A percentile compares a stretch with the other conserved stretches of the same genome.
Evolutionary conservation across 148 eudicot species (phyloP).

Genomic region (Dysphania ambrosioides): DNA sequence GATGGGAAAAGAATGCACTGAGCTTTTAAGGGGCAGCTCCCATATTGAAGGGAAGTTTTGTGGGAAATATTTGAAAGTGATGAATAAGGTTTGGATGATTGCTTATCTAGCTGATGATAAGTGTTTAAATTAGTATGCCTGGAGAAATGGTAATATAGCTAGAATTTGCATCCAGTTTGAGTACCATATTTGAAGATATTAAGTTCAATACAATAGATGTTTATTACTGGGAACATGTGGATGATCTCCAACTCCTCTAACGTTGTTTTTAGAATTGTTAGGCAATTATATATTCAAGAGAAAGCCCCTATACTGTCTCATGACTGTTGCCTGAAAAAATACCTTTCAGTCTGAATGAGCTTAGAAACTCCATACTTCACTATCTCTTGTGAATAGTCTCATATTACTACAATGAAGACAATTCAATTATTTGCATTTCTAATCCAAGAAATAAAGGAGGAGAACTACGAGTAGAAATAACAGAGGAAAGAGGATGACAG

Average conservation of each 20-base stretch:
- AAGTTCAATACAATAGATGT: not conserved
- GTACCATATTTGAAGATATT: not conserved
- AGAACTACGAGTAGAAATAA: not conserved
- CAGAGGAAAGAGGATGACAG: not conserved
- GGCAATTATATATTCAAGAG: too few species aligned
- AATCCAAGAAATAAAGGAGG: not conserved
- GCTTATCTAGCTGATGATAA: not conserved
- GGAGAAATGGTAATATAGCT: too few species aligned
- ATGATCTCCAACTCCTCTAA: too few species aligned
- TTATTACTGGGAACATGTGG: too few species aligned
- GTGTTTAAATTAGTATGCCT: not conserved
- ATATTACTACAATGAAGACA: not conserved
- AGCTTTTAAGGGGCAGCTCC: conserved; percentile 18
- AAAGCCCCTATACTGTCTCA: too few species aligned
- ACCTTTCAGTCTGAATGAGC: too few species aligned
- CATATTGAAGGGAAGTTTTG: not conserved
- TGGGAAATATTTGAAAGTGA: not conserved
- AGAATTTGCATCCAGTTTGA: not conserved
- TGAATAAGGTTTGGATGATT: not conserved
- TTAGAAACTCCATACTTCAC: too few species aligned
- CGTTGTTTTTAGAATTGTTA: too few species aligned
- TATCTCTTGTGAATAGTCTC: too few species aligned
- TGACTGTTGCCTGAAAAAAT: too few species aligned
- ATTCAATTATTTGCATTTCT: not conserved
- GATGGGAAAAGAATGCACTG: conserved; percentile 33